Base-by-base conservation (phyloP, 78 protist species). In the Polysphondylium violaceum region DNA sequence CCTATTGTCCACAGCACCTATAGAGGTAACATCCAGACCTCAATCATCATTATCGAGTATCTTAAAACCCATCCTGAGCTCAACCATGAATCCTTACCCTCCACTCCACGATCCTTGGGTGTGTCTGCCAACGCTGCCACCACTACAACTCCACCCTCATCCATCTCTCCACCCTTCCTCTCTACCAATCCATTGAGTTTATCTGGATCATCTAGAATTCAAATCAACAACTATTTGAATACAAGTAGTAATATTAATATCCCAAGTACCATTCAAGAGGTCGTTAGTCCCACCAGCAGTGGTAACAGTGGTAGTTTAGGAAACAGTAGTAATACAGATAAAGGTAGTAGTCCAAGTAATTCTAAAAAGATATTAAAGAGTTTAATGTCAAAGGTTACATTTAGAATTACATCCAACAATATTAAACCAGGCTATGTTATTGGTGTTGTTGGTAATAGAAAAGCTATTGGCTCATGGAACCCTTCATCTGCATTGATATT, bases 381-480 rank as follows among this genome's bases (percentile, higher is more conserved):
- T 9, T 69, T 71, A 58, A 69, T 83, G 27, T 83, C 91, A 23
- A 83, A 38, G 36, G 91, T 83, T 3, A 56, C 60, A 38, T 83
- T 83, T 71, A 83, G 65, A 71, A 59, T 83, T 19, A 23, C 36
- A 41, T 2, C 56, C 16, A 60, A 77, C 3, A 58, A 38, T 9
- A 43, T 69, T 8, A 83, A 71, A 33, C 64, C 77, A 12, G 91
- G 79, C 27, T 55, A 83, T 14, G 23, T 33, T 12, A 47, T 83
- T 21, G 91, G 91, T 69, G 44, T 83, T 41, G 60, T 83, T 29
- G 91, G 91, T 69, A 83, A 83, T 71, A 51, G 91, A 55, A 83
- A 83, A 43, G 91, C 91, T 29, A 60, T 83, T 19, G 91, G 91
- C 0, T 68, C 67, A 51, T 83, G 91, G 91, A 44, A 56, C 69